These are phyloP conservation scores for Gardenia jasminoides DNA, from an alignment of 257 asterid species.

Conservation along the genomic window DNA sequence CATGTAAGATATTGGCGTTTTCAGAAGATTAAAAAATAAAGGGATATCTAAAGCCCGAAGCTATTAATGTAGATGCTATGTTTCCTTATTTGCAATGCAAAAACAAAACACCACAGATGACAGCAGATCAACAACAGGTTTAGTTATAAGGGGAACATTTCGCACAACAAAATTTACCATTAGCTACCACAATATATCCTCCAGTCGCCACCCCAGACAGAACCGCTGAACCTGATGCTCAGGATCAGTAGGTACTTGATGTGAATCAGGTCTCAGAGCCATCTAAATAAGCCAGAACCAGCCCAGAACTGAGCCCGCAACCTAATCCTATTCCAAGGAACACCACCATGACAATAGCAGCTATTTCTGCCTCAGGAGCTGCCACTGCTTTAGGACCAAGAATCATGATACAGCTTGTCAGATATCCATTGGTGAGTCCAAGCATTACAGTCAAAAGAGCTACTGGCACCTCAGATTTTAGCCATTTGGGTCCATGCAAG, in stretches of 20 bases:
- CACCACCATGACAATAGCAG: conserved; percentile 71
- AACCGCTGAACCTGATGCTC: background rate
- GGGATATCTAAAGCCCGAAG: too few relatives aligned
- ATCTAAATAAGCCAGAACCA: conserved; percentile 76
- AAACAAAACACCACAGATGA: background rate
- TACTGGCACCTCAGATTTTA: conserved; percentile 62
- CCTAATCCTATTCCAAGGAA: conserved; percentile 62
- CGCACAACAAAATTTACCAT: background rate
- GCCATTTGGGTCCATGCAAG: conserved; percentile 73
- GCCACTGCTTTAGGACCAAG: conserved; percentile 66
- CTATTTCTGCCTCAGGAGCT: conserved; percentile 57
- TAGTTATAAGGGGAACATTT: background rate
- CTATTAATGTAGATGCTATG: background rate
- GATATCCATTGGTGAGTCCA: conserved; percentile 71
- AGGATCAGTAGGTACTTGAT: background rate
- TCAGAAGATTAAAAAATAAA: too few relatives aligned
- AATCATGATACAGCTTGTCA: conserved; percentile 79
- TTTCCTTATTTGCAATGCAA: background rate
- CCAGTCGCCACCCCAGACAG: background rate
- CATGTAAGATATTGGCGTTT: too few relatives aligned
- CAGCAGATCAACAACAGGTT: background rate
- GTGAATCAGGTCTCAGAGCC: too few relatives aligned
- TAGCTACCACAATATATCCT: too few relatives aligned
- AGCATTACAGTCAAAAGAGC: conserved; percentile 51
- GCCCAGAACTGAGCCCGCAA: conserved; percentile 61